phyloP scores from a whole-genome alignment of 805 yeast species.

The Monosporozyma unispora region DNA sequence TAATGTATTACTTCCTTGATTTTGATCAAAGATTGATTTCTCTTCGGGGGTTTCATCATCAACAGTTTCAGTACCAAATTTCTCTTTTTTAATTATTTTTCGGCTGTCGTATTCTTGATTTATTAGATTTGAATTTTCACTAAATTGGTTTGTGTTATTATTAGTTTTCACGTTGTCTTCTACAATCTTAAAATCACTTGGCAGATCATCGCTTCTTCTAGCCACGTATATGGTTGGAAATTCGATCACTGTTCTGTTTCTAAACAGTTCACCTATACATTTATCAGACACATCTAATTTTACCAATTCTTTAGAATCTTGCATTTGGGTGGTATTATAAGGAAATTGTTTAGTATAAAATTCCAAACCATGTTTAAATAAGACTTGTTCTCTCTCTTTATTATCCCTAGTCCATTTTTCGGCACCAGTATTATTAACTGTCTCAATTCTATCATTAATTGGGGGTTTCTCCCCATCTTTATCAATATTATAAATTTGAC shows the following conservation, averaged over 20 bases:
- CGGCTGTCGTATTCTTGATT: neutral
- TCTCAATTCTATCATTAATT: neutral
- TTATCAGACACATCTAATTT: constrained; percentile 27
- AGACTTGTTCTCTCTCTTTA: constrained; percentile 10
- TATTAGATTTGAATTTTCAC: neutral
- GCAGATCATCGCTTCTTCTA: constrained; percentile 12
- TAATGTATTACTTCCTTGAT: neutral
- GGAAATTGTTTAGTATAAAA: constrained; percentile 28
- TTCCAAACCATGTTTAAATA: constrained; percentile 12
- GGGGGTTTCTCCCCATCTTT: neutral
- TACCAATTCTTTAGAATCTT: constrained; percentile 33
- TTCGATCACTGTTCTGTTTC: constrained; percentile 57
- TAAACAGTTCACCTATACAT: constrained; percentile 42
- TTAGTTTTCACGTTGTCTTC: constrained; percentile 12
- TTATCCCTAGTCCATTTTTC: constrained; percentile 2
- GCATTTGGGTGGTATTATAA: constrained; percentile 21
- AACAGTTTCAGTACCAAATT: neutral
- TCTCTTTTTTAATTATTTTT: neutral
- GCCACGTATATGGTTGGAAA: constrained; percentile 61
- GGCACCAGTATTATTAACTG: neutral
- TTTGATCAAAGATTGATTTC: neutral
- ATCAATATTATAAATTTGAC: constrained; percentile 10
- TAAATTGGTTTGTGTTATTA: neutral
- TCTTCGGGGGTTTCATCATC: constrained; percentile 6
- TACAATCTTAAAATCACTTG: constrained; percentile 22